Percentiles rank a stretch among this genome's conserved stretches.
These are phyloP conservation scores for Chenopodium suecicum DNA, from an alignment of 148 eudicot genomes.

Conservation along the genomic window DNA sequence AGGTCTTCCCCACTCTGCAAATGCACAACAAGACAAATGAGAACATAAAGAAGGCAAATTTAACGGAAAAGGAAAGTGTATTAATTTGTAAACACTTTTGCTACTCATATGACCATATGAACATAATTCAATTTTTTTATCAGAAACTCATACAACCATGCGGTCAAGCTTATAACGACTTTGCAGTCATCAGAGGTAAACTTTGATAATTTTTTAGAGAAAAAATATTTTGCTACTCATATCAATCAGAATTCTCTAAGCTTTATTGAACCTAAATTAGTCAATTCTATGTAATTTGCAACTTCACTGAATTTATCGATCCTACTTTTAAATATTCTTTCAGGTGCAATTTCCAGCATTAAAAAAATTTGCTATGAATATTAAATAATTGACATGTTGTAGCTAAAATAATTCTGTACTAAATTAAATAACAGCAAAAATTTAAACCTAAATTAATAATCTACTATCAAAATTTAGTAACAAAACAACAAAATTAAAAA, in stretches of 20 bases:
- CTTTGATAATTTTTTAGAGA: too few relatives aligned
- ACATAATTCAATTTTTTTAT: not conserved
- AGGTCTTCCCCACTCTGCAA: conserved; percentile 96
- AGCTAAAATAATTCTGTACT: not conserved
- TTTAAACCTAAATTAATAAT: not conserved
- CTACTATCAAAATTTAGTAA: not conserved
- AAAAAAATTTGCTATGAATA: too few relatives aligned
- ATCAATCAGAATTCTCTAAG: not conserved
- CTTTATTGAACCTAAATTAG: not conserved
- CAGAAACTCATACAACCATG: not conserved
- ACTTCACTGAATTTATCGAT: not conserved
- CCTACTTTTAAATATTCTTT: not conserved
- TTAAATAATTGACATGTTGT: not conserved
- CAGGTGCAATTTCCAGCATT: not conserved
- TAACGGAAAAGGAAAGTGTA: not conserved
- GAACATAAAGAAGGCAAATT: conserved; percentile 1
- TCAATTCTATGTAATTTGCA: not conserved
- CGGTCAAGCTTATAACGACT: not conserved
- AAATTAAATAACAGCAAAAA: not conserved
- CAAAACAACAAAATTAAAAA: not conserved
- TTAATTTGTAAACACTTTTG: not conserved
- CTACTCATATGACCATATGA: not conserved
- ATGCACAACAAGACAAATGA: conserved; percentile 17
- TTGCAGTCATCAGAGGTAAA: too few relatives aligned
- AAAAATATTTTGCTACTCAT: not conserved